Base-by-base conservation (phyloP, 2,329 filamentous ascomycete genomes). In the Pyricularia sp. region DNA sequence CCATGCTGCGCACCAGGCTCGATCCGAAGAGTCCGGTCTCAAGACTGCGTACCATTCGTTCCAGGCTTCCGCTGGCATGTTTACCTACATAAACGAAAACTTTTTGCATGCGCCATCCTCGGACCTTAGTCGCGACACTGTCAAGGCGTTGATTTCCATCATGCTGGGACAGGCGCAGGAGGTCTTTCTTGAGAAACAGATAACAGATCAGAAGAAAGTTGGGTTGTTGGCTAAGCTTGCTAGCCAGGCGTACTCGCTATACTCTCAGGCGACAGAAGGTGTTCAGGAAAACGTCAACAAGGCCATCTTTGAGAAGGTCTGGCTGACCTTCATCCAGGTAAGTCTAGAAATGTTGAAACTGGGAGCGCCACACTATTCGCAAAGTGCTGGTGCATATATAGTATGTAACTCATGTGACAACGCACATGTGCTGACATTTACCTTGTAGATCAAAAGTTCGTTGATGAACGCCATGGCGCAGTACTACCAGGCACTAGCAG, bases 11-110 rank as follows among this genome's bases (percentile, higher is more conserved):
- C 87, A 92, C 76, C 96, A 99, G 80, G 94, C 95, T 73, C 89
- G 95, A 66, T 91, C 92, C 72, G 94, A 98, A 77, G 95, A 99
- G 76, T 86, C 91, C 6, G 94, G 94, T 42, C 86, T 98, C 77
- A 99, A 99, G 82, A 94, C 93, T 17, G 93, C 95, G 23, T 99
- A 98, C 78, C 94, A 99, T 79, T 97, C 94, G 25, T 98, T 98
- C 81, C 95, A 99, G 79, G 95, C 95, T 59, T 94, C 94, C 9
- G 95, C 95, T 11, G 95, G 95, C 81, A 99, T 99, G 95, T 99
- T 98, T 79, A 98, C 94, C 68, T 99, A 99, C 76, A 99, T 99
- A 82, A 99, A 99, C 80, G 95, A 99, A 81, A 99, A 99, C 81
- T 99, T 99, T 78, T 83, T 99, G 50, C 95, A 99, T 76, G 95